phyloP scores from a whole-genome alignment of 2,329 filamentous ascomycete genomes.

The Colletotrichum endophyticum region DNA sequence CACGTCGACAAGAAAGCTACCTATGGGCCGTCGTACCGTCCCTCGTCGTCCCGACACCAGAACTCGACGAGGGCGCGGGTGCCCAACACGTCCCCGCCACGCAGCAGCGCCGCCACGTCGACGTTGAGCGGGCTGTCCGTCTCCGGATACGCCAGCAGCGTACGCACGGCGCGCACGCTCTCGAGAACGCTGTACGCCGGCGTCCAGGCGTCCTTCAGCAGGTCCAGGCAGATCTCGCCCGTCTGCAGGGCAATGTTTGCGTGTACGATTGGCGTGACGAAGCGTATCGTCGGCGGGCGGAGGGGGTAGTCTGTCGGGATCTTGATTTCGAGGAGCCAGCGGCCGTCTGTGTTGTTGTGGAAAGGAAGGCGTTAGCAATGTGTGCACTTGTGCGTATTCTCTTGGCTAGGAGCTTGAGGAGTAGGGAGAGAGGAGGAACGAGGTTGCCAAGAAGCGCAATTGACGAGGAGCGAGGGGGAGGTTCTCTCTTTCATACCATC shows the following conservation, averaged over 20 bases:
- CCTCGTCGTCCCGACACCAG: constrained; percentile 59
- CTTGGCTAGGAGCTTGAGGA: neutral
- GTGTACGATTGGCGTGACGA: constrained; percentile 85
- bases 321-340: constrained; percentile 81
- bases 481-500: constrained; percentile 48
- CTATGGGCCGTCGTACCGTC: constrained; percentile 51
- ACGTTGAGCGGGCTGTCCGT: constrained; percentile 80
- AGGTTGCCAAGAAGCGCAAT: neutral
- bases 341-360: constrained; percentile 56
- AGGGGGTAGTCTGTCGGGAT: constrained; percentile 83
- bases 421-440: neutral
- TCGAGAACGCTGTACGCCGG: constrained; percentile 83
- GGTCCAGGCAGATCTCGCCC: constrained; percentile 93
- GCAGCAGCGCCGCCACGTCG: constrained; percentile 74
- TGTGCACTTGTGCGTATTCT: neutral
- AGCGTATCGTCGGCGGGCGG: constrained; percentile 76
- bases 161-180: constrained; percentile 74
- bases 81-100: constrained; percentile 71
- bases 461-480: neutral
- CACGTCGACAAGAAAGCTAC: neutral
- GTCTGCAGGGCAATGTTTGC: constrained; percentile 74
- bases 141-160: constrained; percentile 72
- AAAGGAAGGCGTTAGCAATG: neutral
- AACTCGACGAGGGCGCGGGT: constrained; percentile 74
- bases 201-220: constrained; percentile 81